These are phyloP conservation scores for Corynespora cassiicola DNA, from an alignment of 2,329 filamentous ascomycete species.

Conservation along the genomic window DNA sequence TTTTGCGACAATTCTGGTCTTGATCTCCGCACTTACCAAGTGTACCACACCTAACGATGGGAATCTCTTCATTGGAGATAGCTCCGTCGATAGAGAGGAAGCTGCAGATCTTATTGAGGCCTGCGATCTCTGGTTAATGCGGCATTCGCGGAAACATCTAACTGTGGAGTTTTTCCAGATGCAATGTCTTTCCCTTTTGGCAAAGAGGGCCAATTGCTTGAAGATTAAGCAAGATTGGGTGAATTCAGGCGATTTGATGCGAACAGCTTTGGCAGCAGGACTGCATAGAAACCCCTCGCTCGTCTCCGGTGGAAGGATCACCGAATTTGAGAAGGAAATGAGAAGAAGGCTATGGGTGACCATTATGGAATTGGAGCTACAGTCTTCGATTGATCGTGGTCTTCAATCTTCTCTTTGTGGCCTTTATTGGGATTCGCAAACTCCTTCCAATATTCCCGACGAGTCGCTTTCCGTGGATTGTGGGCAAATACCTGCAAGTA, in stretches of 20 bases:
- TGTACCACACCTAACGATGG: conserved; percentile 37
- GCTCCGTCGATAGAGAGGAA: conserved; percentile 47
- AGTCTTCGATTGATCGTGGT: conserved; percentile 62
- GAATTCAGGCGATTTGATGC: conserved; percentile 57
- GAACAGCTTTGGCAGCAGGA: conserved; percentile 60
- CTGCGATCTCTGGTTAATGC: conserved; percentile 50
- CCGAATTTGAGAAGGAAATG: conserved; percentile 58
- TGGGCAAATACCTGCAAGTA: conserved; percentile 26
- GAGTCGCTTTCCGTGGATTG: conserved; percentile 49
- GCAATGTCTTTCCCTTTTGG: conserved; percentile 58
- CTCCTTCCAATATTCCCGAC: conserved; percentile 60
- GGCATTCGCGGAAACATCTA: conserved; percentile 60
- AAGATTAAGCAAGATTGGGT: conserved; percentile 63
- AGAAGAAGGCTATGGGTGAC: conserved; percentile 64
- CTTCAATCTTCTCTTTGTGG: conserved; percentile 54
- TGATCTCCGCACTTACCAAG: conserved; percentile 48
- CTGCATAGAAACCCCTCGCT: conserved; percentile 57
- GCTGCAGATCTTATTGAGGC: conserved; percentile 47
- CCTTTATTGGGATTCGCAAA: conserved; percentile 56
- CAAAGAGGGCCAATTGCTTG: conserved; percentile 58
- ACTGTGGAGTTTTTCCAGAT: conserved; percentile 59
- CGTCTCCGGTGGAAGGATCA: conserved; percentile 37
- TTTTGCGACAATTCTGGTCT: conserved; percentile 49
- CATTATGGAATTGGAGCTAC: conserved; percentile 63
- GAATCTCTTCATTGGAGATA: conserved; percentile 51